Base-by-base conservation (phyloP, 257 asterid genomes). In the Fraxinus anomala region DNA sequence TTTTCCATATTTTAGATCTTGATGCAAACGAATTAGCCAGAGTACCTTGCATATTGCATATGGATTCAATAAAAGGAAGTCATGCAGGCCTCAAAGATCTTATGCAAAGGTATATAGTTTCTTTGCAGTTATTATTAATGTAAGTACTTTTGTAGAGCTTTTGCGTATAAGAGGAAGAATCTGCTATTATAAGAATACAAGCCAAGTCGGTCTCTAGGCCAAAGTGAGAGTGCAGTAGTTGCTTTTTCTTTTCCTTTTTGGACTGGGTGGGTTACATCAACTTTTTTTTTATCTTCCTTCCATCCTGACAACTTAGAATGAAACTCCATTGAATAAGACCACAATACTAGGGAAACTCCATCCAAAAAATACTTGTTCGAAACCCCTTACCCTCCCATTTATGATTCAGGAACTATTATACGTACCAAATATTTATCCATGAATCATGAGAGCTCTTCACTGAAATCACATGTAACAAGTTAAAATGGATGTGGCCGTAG, bases 11-110 rank as follows among this genome's bases (percentile, higher is more conserved):
- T 78, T 77, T 83, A 95, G 99, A 85, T 86, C 86, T 67, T 56
- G 89, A 79, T 63, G 74, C 66, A 37, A 82, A 65, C 54, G 81
- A 80, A 42, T 74, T 81, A 39, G 80, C 72, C 39, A 89, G 88
- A 82, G 91, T 89, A 28, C 92, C 92, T 34, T 89, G 91, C 73
- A 84, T 89, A 78, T 82, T 89, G 85, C 92, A 89, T 80, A 87
- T 89, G 92, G 91, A 89, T 87, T 89, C 92, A 69, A 26, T 89
- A 42, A 85, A 80, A 83, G 91, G 91, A 80, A 82, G 69, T 77
- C 92, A 89, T 80, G 69, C 30, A 7, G 91, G 86, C 71, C 91
- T 89, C 59, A 87, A 87, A 87, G 89, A 85, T 82, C 92, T 87
- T 79, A 76, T 89, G 70, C 92, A 87, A 74, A 83, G 91, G 92